These are phyloP conservation scores for Cenchrus fungigraminus DNA, from an alignment of 176 grass and related monocot genomes.

Conservation along the genomic window DNA sequence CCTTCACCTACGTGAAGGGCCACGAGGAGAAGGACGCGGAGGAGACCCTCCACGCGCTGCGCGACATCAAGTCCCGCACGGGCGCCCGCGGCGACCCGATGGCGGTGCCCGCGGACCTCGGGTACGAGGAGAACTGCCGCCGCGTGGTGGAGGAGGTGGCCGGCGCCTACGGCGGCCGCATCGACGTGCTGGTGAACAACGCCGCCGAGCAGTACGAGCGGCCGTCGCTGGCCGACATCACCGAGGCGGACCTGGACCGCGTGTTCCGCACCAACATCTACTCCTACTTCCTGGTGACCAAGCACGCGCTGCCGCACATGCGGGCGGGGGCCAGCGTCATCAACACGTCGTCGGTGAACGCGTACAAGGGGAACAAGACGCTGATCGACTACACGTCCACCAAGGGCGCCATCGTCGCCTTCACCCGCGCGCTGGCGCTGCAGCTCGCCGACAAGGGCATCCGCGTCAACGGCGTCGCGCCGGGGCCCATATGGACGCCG, in stretches of 20 bases:
- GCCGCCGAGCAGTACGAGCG: conserved; percentile 73
- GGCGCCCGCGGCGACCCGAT: conserved; percentile 57
- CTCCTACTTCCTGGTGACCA: conserved; percentile 63
- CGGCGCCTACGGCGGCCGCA: conserved; percentile 47
- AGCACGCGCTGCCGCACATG: conserved; percentile 65
- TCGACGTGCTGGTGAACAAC: conserved; percentile 89
- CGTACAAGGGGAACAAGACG: conserved; percentile 80
- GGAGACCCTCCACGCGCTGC: conserved; percentile 64
- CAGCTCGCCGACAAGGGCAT: conserved; percentile 62
- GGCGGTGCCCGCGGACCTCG: conserved; percentile 63
- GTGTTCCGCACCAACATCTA: conserved; percentile 84
- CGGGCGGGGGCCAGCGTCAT: conserved; percentile 48
- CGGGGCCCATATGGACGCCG: conserved; percentile 80
- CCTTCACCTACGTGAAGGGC: conserved; percentile 68
- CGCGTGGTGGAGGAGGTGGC: conserved; percentile 63
- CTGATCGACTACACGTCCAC: conserved; percentile 95
- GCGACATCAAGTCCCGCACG: conserved; percentile 36
- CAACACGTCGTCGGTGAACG: conserved; percentile 85
- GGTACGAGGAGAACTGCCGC: conserved; percentile 73
- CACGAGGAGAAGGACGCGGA: conserved; percentile 69
- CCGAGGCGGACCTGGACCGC: conserved; percentile 65
- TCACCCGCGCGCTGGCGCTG: conserved; percentile 66
- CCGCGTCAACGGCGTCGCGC: conserved; percentile 71
- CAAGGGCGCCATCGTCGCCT: conserved; percentile 75
- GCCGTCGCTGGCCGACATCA: conserved; percentile 43